A percentile compares a stretch with the other conserved stretches of the same genome.
Conservation (phyloP, 148 eudicot genomes). For the Camellia japonica region DNA sequence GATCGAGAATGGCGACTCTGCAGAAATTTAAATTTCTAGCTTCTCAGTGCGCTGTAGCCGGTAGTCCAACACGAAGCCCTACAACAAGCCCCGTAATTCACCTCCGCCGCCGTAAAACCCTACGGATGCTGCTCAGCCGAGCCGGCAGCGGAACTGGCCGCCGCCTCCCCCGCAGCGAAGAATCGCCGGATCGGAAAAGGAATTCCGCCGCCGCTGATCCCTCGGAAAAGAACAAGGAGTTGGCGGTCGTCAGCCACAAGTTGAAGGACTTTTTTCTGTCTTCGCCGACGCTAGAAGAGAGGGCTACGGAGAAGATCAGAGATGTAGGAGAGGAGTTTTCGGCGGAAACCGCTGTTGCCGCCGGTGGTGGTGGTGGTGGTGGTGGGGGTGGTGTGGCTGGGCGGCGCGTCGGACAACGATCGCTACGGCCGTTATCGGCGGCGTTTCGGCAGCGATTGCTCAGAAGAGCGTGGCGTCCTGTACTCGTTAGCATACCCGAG, state of each 20-base stretch:
- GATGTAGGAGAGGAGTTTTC: constrained; percentile 26
- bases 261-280: constrained; percentile 76
- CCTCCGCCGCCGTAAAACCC: constrained; percentile 95
- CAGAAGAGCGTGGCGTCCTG: constrained; percentile 84
- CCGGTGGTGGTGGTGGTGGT: neutral
- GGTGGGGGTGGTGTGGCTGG: constrained; percentile 13
- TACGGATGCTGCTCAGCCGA: constrained; percentile 78
- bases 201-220: neutral
- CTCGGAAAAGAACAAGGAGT: constrained; percentile 25
- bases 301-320: constrained; percentile 13
- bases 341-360: constrained; percentile 9
- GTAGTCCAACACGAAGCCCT: constrained; percentile 75
- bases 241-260: constrained; percentile 42
- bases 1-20: constrained; percentile 54
- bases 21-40: constrained; percentile 90
- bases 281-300: constrained; percentile 49
- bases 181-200: constrained; percentile 22
- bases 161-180: constrained; percentile 28
- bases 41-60: constrained; percentile 70
- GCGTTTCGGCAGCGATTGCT: constrained; percentile 69
- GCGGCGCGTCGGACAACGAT: constrained; percentile 27
- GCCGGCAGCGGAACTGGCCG: constrained; percentile 24
- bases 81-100: constrained; percentile 81
- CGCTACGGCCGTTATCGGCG: constrained; percentile 63
- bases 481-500: constrained; percentile 78